phyloP scores from a whole-genome alignment of 140 eudicot genomes.

The Stevia rebaudiana region DNA sequence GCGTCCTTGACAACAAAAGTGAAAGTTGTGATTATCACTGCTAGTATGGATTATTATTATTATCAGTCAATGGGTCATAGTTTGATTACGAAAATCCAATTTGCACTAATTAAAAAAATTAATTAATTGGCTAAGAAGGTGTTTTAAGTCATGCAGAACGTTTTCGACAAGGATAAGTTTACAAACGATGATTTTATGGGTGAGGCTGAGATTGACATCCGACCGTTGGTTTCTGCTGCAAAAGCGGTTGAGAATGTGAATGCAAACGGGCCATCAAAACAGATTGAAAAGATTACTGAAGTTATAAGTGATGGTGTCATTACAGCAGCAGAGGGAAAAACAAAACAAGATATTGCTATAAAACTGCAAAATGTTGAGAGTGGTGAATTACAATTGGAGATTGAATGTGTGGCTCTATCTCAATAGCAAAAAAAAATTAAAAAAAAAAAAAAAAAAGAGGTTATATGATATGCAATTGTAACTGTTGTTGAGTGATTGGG shows the following conservation, averaged over 20 bases:
- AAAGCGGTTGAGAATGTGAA: constrained; percentile 47
- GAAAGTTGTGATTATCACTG: no score
- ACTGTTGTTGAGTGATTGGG: constrained; percentile 8
- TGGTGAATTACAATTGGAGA: constrained; percentile 73
- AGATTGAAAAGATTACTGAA: constrained; percentile 45
- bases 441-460: no score
- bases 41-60: no score
- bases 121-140: neutral
- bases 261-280: constrained; percentile 33
- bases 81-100: no score
- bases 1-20: no score
- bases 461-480: constrained; percentile 16
- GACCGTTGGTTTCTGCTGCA: constrained; percentile 78
- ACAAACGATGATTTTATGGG: constrained; percentile 92
- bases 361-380: constrained; percentile 87
- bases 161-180: constrained; percentile 92
- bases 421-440: constrained; percentile 36
- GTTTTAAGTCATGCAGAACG: constrained; percentile 43
- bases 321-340: constrained; percentile 47
- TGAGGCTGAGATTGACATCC: constrained; percentile 85
- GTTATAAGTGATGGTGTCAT: constrained; percentile 45
- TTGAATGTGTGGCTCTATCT: constrained; percentile 83
- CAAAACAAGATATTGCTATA: constrained; percentile 58
- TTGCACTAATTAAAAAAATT: no score
- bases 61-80: no score